Evolutionary conservation across 306 rosid genomes (phyloP).

Genomic region (Astragalus glycyphyllos): DNA sequence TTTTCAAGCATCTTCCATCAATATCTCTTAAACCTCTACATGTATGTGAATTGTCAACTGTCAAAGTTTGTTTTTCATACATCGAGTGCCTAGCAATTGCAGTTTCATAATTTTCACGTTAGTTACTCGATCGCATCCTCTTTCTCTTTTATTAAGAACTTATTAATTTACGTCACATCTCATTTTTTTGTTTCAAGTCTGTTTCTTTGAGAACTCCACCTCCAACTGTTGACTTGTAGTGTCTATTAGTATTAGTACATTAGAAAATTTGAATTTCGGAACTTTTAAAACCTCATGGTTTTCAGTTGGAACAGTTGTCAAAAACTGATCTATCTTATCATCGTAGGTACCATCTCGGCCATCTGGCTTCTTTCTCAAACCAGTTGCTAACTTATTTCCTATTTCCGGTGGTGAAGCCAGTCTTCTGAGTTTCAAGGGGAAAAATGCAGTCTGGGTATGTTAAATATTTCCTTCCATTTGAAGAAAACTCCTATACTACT

Average conservation of each 20-base stretch:
- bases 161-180: neutral
- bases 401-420: slow-evolving; percentile 74
- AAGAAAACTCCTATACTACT: slow-evolving; percentile 26
- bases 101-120: slow-evolving; percentile 49
- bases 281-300: slow-evolving; percentile 23
- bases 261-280: slow-evolving; percentile 7
- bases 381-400: slow-evolving; percentile 79
- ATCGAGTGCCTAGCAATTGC: slow-evolving; percentile 47
- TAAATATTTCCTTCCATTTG: slow-evolving; percentile 30
- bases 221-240: slow-evolving; percentile 31
- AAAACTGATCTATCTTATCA: slow-evolving; percentile 42
- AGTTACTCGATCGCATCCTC: slow-evolving; percentile 35
- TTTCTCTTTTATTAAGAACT: slow-evolving; percentile 36
- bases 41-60: slow-evolving; percentile 64
- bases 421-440: slow-evolving; percentile 91
- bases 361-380: slow-evolving; percentile 85
- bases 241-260: neutral
- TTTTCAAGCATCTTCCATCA: slow-evolving; percentile 99
- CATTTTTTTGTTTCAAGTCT: neutral
- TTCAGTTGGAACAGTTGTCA: slow-evolving; percentile 27
- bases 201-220: slow-evolving; percentile 26
- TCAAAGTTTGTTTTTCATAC: slow-evolving; percentile 50
- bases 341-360: slow-evolving; percentile 89
- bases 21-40: slow-evolving; percentile 82
- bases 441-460: slow-evolving; percentile 83